Conservation (phyloP, 306 rosid species). For the Cicer cuneatum region DNA sequence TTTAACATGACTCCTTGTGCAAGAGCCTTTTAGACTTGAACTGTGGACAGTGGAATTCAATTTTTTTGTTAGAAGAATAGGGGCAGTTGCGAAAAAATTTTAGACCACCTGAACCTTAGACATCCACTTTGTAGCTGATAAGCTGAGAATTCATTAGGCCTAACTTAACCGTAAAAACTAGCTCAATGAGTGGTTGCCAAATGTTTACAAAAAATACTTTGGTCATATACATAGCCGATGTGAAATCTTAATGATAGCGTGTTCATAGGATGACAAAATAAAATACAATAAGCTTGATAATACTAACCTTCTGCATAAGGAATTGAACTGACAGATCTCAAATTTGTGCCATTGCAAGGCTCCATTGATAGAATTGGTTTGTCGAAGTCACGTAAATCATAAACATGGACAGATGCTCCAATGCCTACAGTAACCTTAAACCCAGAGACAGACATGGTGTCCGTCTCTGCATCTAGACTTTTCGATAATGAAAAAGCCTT, state of each 20-base stretch:
- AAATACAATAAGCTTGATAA: conserved; percentile 41
- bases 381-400: conserved; percentile 73
- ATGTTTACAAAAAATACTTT: neutral
- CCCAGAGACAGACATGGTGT: conserved; percentile 74
- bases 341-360: conserved; percentile 57
- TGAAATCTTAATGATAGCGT: neutral
- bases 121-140: neutral
- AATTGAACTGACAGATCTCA: conserved; percentile 69
- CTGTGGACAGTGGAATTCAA: neutral
- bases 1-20: neutral
- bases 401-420: conserved; percentile 61
- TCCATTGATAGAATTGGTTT: conserved; percentile 57
- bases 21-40: neutral
- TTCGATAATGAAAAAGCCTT: conserved; percentile 48
- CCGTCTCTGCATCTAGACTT: conserved; percentile 61
- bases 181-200: neutral
- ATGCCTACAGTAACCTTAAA: conserved; percentile 59
- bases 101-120: neutral
- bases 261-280: conserved; percentile 19
- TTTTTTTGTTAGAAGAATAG: neutral
- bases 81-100: neutral
- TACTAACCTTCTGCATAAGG: conserved; percentile 69
- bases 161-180: neutral
- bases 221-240: neutral
- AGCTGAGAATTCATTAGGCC: neutral